Evolutionary conservation across 257 asterid species (phyloP).

Genomic region (Eustoma russellianum): DNA sequence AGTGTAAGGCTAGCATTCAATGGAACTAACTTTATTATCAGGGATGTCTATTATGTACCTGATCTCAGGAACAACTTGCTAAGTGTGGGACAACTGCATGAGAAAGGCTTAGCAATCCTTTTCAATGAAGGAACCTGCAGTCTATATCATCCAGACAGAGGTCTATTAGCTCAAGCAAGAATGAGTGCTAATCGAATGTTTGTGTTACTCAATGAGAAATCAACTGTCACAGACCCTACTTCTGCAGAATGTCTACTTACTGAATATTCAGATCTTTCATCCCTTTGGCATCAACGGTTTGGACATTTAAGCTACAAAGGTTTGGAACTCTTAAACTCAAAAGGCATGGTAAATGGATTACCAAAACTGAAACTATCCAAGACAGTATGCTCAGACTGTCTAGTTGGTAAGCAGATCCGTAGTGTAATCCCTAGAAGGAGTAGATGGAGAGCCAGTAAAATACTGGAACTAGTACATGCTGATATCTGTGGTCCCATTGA

Average conservation of each 20-base stretch:
- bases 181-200: not conserved
- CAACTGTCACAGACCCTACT: too few species aligned
- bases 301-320: not conserved
- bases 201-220: too few species aligned
- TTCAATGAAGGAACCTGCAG: not conserved
- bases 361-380: not conserved
- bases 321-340: not conserved
- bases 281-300: not conserved
- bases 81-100: too few species aligned
- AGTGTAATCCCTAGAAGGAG: not conserved
- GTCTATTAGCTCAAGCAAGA: not conserved
- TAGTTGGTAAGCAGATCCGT: not conserved
- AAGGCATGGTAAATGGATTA: not conserved
- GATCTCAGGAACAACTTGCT: too few species aligned
- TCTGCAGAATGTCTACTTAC: too few species aligned
- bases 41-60: too few species aligned
- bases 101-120: not conserved
- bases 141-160: not conserved
- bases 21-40: not conserved
- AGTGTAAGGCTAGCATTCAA: not conserved
- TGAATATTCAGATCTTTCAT: not conserved
- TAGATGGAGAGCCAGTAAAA: not conserved
- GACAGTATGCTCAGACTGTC: not conserved
- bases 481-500: too few species aligned
- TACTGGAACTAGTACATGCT: not conserved